Conservation (phyloP, 768 basidiomycete genomes). For the Serpula lacrymans region DNA sequence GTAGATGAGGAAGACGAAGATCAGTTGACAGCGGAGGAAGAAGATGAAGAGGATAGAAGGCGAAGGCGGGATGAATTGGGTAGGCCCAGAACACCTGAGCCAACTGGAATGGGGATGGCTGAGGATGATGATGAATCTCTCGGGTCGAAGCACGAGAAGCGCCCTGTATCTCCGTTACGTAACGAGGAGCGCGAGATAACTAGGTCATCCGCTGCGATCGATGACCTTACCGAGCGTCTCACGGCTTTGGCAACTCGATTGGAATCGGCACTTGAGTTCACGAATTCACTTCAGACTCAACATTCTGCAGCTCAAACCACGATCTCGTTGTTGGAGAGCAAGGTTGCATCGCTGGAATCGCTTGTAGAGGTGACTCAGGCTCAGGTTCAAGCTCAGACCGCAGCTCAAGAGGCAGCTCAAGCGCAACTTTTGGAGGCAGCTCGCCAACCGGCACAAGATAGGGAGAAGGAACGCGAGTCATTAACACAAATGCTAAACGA, state of each 20-base stretch:
- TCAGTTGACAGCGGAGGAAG: constrained; percentile 34
- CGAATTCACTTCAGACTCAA: constrained; percentile 69
- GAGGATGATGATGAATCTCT: constrained; percentile 41
- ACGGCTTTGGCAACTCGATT: constrained; percentile 66
- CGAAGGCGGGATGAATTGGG: constrained; percentile 53
- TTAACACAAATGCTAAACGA: constrained; percentile 54
- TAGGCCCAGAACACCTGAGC: constrained; percentile 80
- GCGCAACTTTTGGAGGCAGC: constrained; percentile 28
- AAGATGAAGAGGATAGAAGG: constrained; percentile 47
- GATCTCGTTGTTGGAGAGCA: constrained; percentile 63
- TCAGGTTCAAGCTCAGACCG: constrained; percentile 36
- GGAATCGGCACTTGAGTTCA: constrained; percentile 70
- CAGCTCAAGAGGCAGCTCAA: constrained; percentile 33
- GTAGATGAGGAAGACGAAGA: constrained; percentile 78
- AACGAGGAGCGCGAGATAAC: constrained; percentile 17
- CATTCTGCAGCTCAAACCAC: constrained; percentile 75
- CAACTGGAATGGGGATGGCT: constrained; percentile 53
- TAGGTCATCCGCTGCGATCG: constrained; percentile 34
- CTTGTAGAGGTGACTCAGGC: constrained; percentile 50
- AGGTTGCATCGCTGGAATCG: constrained; percentile 66
- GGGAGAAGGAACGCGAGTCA: constrained; percentile 47
- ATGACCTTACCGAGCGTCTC: constrained; percentile 63
- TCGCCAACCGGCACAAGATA: constrained; percentile 29
- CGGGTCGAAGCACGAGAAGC: constrained; percentile 12
- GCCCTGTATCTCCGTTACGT: constrained; percentile 14